Percentiles rank a stretch among this genome's conserved stretches.
Conservation (phyloP, 306 rosid genomes). For the Prunus mira region DNA sequence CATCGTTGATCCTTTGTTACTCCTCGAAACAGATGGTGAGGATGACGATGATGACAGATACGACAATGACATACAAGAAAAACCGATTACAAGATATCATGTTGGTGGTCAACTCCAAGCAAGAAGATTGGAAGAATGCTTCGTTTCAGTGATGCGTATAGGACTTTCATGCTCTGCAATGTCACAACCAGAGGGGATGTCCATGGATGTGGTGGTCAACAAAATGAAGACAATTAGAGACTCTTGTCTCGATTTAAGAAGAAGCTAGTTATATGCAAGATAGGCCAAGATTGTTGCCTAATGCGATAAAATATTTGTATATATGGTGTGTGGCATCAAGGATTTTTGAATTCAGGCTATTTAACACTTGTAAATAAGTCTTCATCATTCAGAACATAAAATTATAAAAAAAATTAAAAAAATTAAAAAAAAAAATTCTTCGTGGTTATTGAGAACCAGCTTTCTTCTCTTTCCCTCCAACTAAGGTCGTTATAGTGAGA, state of each 20-base stretch:
- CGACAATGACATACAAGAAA: neutral
- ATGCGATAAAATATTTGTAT: too few species aligned
- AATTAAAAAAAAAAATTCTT: too few species aligned
- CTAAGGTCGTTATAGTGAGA: too few species aligned
- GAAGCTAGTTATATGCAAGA: neutral
- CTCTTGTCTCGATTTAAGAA: neutral
- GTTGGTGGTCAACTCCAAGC: neutral
- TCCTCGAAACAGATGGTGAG: conserved; percentile 14
- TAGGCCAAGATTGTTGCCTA: neutral
- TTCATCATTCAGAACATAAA: too few species aligned
- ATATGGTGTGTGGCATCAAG: too few species aligned
- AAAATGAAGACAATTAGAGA: conserved; percentile 14
- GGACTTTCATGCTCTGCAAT: neutral
- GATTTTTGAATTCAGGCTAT: too few species aligned
- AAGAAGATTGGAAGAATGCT: neutral
- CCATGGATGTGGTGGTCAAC: conserved; percentile 24
- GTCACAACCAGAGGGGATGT: conserved; percentile 32
- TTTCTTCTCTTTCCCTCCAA: too few species aligned
- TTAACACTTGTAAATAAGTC: too few species aligned
- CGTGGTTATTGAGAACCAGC: too few species aligned
- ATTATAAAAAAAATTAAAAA: too few species aligned
- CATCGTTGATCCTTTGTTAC: conserved; percentile 33
- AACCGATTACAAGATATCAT: neutral
- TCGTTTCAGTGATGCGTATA: neutral
- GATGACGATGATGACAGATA: neutral